Evolutionary conservation across 164 flowering plant species (phyloP), one percentile per base, ranked within the genome.

Genomic region (Chloranthus sessilifolius): DNA sequence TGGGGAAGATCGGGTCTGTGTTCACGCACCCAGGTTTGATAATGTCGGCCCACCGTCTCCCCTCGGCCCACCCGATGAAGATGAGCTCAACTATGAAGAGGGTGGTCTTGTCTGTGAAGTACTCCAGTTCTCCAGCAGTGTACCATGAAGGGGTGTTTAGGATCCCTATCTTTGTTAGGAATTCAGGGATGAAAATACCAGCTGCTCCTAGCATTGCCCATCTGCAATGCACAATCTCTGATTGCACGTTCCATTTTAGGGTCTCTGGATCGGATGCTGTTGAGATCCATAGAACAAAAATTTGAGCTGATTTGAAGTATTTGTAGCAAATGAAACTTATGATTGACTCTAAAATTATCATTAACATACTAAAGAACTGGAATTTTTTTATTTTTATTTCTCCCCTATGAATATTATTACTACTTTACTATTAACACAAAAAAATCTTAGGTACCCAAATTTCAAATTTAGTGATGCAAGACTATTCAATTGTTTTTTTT

Each of bases 131-230:
- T 6, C 96, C 96, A 17, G 98, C 98, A 7, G 83, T 69, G 81
- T 91, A 91, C 98, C 98, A 91, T 15, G 98, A 91, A 1, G 98
- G 98, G n/a, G 98, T 91, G 84, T 88, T 85, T 2, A 91, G 74
- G 53, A 88, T 76, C 1, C 98, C 96, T 4, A 91, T 42, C 68
- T 91, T 91, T 15, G 98, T 91, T 1, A 91, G 77, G 51, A 91
- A 68, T 52, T 91, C 98, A n/a, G 74, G 98, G 65, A 91, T 91
- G 94, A 91, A 91, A 15, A 91, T 91, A 4, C 98, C 98, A 0
- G 98, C 98, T 1, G 98, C 98, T 3, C 98, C 98, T 1, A 91
- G 56, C 98, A 91, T 88, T 46, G 98, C 98, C 98, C 98, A 91
- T 62, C 98, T 74, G 90, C 95, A 81, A 78, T 91, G 98, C 25